phyloP scores from a whole-genome alignment of 75 land plant species.

The Azolla pinnata region DNA sequence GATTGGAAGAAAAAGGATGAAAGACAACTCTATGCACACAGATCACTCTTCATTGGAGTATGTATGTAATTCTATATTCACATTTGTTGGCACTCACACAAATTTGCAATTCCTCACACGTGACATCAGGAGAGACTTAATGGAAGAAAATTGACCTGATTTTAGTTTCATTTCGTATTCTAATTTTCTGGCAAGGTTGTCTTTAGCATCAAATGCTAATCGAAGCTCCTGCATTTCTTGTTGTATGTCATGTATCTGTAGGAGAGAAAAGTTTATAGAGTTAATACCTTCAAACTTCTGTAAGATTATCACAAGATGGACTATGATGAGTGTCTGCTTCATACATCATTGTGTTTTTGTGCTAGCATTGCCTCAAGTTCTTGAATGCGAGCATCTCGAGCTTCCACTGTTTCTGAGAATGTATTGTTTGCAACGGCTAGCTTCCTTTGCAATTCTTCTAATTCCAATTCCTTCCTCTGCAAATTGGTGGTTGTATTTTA shows the following conservation, averaged over 20 bases:
- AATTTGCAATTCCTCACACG: not conserved
- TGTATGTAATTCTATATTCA: not conserved
- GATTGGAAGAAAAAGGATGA: not conserved
- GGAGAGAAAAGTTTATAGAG: not conserved
- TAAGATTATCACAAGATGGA: too few relatives aligned
- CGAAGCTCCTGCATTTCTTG: conserved; percentile 32
- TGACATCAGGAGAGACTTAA: not conserved
- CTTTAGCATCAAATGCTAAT: conserved; percentile 23
- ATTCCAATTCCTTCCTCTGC: conserved; percentile 32
- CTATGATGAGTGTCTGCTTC: not conserved
- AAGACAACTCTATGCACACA: not conserved
- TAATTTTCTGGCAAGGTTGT: conserved; percentile 23
- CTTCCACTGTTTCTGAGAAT: conserved; percentile 29
- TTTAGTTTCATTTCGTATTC: conserved; percentile 29
- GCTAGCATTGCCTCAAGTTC: conserved; percentile 29
- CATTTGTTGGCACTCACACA: not conserved
- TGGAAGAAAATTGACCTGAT: conserved; percentile 15
- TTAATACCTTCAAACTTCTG: too few relatives aligned
- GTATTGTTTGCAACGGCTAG: conserved; percentile 24
- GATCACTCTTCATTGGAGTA: not conserved
- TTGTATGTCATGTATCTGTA: conserved; percentile 26
- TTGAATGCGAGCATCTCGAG: conserved; percentile 28
- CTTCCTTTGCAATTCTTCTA: conserved; percentile 33
- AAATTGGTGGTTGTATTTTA: too few relatives aligned
- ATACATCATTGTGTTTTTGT: conserved; percentile 28